Conservation (phyloP, 345 rosid genomes). For the Salix exigua region DNA sequence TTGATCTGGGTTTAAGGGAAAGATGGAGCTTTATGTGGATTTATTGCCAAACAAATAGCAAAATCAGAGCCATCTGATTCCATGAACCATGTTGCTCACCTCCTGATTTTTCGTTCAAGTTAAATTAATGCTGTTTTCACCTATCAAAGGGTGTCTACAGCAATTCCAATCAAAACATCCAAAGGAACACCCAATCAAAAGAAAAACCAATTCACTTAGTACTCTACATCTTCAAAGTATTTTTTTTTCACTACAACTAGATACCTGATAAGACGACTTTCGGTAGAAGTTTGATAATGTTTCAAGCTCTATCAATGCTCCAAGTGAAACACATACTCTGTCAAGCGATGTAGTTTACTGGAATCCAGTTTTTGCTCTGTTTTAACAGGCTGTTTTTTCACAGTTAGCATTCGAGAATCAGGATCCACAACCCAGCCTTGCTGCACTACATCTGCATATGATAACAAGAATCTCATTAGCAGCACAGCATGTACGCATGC, state of each 20-base stretch:
- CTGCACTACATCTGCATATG: slow-evolving; percentile 55
- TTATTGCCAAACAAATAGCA: no score
- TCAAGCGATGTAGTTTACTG: slow-evolving; percentile 68
- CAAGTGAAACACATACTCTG: slow-evolving; percentile 77
- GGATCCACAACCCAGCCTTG: slow-evolving; percentile 72
- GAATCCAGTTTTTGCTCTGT: slow-evolving; percentile 72
- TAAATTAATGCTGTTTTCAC: neutral
- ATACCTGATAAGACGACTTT: neutral
- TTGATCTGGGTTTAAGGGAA: no score
- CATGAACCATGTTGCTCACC: no score
- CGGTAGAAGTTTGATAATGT: neutral
- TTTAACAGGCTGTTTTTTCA: slow-evolving; percentile 53
- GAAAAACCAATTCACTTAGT: neutral
- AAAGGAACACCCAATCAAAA: neutral
- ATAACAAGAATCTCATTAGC: neutral
- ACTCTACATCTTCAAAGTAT: neutral
- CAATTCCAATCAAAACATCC: neutral
- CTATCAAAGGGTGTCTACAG: neutral
- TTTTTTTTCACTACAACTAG: neutral
- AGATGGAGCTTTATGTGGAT: no score
- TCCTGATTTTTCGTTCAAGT: neutral
- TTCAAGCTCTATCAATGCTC: slow-evolving; percentile 40
- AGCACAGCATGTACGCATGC: neutral
- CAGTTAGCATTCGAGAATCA: slow-evolving; percentile 61
- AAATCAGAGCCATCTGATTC: no score